A percentile compares a stretch with the other conserved stretches of the same genome.
These are phyloP conservation scores for Prunus mongolica DNA, from an alignment of 306 rosid species.

Conservation along the genomic window DNA sequence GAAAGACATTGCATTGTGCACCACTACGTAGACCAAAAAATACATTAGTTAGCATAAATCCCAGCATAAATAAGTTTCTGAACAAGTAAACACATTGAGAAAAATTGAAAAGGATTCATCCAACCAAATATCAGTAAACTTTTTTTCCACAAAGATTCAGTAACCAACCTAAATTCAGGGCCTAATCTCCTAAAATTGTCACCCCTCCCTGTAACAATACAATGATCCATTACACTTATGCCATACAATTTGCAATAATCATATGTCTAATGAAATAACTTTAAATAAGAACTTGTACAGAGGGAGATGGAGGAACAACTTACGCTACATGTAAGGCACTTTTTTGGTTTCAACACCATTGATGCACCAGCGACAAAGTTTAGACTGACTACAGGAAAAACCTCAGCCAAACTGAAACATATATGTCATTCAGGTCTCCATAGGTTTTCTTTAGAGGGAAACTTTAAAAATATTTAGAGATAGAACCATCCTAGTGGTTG, in stretches of 20 bases:
- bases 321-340: constrained; percentile 44
- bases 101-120: not conserved
- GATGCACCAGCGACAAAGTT: constrained; percentile 82
- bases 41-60: not conserved
- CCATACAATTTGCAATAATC: constrained; percentile 22
- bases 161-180: not conserved
- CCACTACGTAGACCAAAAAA: not conserved
- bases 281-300: constrained; percentile 12
- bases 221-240: constrained; percentile 13
- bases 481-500: constrained; percentile 56
- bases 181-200: constrained; percentile 86
- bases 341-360: constrained; percentile 80
- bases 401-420: constrained; percentile 50
- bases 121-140: not conserved
- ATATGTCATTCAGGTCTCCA: constrained; percentile 27
- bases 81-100: too few relatives aligned
- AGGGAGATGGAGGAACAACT: not conserved
- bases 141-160: not conserved
- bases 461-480: constrained; percentile 11
- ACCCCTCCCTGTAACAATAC: constrained; percentile 52
- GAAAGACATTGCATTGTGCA: too few relatives aligned
- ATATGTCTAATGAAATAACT: not conserved
- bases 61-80: not conserved
- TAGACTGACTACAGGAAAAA: constrained; percentile 75
- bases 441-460: not conserved